Evolutionary conservation across 169 alveolate genomes (phyloP).

Genomic region (Plasmodium knowlesi): DNA sequence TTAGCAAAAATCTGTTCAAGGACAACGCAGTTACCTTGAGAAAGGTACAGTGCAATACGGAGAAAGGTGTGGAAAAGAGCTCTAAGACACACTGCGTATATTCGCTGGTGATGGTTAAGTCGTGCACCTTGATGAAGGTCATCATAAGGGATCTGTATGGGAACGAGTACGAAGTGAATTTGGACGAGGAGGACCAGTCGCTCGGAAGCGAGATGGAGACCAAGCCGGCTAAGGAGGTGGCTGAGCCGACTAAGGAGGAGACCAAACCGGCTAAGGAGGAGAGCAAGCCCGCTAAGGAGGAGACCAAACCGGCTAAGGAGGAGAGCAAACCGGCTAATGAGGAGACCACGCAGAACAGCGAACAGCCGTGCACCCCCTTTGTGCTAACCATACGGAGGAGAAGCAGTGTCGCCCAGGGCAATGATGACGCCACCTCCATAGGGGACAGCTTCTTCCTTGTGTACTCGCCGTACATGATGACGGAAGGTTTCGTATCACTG

Average conservation of each 20-base stretch:
- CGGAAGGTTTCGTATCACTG: neutral
- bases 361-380: neutral
- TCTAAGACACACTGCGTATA: neutral
- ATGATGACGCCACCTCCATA: neutral
- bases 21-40: neutral
- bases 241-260: no score
- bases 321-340: neutral
- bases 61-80: neutral
- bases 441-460: constrained; percentile 8
- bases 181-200: neutral
- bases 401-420: no score
- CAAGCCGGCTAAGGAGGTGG: neutral
- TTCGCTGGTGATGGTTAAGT: neutral
- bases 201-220: neutral
- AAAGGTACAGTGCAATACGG: neutral
- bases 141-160: constrained; percentile 20
- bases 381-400: neutral
- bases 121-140: neutral
- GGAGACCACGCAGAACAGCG: neutral
- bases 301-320: neutral
- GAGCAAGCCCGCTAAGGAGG: neutral
- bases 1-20: constrained; percentile 20
- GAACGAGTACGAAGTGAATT: constrained; percentile 5
- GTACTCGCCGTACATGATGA: neutral
- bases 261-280: neutral